Evolutionary conservation across 176 grass and related monocot genomes (phyloP).

Genomic region (Eragrostis curvula): DNA sequence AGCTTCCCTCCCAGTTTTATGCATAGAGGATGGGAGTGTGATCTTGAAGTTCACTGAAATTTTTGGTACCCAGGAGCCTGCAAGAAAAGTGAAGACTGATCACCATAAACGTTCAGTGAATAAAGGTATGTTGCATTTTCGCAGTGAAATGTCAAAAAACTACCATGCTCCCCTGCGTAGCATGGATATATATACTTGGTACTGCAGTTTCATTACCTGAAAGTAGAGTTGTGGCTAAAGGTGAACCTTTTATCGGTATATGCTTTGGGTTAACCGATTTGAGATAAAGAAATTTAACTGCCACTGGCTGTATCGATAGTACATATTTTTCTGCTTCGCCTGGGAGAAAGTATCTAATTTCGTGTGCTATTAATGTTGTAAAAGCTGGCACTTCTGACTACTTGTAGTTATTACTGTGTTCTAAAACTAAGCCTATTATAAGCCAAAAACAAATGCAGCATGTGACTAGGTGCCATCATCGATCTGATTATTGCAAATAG

Average conservation of each 20-base stretch:
- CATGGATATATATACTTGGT: conserved; percentile 19
- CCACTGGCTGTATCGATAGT: not conserved
- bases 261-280: conserved; percentile 4
- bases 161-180: not conserved
- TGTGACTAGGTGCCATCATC: not conserved
- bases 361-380: conserved; percentile 8
- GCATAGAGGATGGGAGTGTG: conserved; percentile 73
- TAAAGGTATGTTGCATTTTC: conserved; percentile 60
- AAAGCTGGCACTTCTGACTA: conserved; percentile 4
- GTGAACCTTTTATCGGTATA: not conserved
- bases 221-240: not conserved
- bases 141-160: conserved; percentile 29
- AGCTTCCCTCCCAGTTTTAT: conserved; percentile 84
- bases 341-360: conserved; percentile 10
- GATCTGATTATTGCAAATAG: not conserved
- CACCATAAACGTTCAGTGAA: conserved; percentile 55
- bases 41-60: conserved; percentile 97
- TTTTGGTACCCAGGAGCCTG: conserved; percentile 81
- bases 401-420: conserved; percentile 1
- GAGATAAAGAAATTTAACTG: conserved; percentile 12
- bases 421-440: not conserved
- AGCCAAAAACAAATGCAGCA: not conserved
- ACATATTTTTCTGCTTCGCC: conserved; percentile 3
- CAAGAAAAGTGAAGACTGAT: conserved; percentile 65
- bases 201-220: conserved; percentile 21